Conservation (phyloP, 768 basidiomycete genomes). For the Pulveroboletus sp. region DNA sequence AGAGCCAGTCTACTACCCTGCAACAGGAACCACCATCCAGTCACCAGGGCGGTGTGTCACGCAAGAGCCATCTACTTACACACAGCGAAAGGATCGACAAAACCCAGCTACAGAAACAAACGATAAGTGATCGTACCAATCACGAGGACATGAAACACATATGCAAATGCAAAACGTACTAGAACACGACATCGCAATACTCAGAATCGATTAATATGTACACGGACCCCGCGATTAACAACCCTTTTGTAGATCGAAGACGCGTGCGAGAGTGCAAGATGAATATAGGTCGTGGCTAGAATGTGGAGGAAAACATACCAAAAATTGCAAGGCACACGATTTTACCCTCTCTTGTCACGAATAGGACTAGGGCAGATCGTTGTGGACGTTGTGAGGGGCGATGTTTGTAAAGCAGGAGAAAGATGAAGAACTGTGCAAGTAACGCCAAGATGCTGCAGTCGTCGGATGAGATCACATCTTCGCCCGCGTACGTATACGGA, state of each 20-base stretch:
- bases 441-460: neutral
- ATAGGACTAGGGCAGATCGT: neutral
- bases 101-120: constrained; percentile 1
- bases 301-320: neutral
- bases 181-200: constrained; percentile 9
- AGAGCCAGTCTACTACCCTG: constrained; percentile 10
- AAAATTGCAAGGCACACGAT: neutral
- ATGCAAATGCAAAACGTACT: constrained; percentile 1
- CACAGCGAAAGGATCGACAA: constrained; percentile 7
- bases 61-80: neutral
- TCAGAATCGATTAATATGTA: constrained; percentile 5
- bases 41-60: neutral
- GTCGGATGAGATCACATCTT: neutral
- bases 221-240: constrained; percentile 1
- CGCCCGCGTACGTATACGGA: neutral
- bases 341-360: constrained; percentile 4
- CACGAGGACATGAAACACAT: neutral
- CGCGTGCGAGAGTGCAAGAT: neutral
- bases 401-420: constrained; percentile 6
- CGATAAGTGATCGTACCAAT: no score
- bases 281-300: neutral
- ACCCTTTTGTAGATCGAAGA: neutral
- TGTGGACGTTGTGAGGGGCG: neutral
- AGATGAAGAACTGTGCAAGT: constrained; percentile 1
- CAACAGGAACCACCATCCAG: neutral